phyloP scores from a whole-genome alignment of 257 asterid genomes.

The Solanum pennellii region DNA sequence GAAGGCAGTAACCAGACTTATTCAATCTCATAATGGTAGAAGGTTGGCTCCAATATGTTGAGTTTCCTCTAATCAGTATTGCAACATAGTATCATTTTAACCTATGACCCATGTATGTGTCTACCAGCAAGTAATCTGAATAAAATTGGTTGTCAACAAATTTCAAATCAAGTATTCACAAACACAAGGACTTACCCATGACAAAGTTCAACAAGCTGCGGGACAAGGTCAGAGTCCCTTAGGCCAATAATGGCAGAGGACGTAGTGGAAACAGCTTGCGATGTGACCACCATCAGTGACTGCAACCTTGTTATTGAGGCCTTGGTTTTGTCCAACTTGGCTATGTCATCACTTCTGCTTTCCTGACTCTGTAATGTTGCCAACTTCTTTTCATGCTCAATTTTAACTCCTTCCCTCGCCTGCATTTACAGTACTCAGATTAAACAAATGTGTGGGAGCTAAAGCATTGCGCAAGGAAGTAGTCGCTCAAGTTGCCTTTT shows the following conservation, averaged over 20 bases:
- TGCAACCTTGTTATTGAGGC: constrained; percentile 77
- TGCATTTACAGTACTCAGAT: constrained; percentile 8
- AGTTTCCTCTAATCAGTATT: neutral
- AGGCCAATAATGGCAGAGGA: constrained; percentile 69
- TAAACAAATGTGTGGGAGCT: neutral
- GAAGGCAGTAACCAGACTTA: neutral
- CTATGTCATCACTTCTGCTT: constrained; percentile 51
- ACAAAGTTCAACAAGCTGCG: constrained; percentile 94
- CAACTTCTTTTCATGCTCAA: constrained; percentile 83
- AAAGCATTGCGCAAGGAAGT: neutral
- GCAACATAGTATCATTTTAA: neutral
- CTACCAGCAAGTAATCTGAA: neutral
- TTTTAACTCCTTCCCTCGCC: constrained; percentile 94
- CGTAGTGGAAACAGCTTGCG: constrained; percentile 90
- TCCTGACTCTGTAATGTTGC: constrained; percentile 83
- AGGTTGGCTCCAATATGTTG: neutral
- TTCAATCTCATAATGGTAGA: neutral
- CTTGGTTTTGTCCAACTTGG: constrained; percentile 96
- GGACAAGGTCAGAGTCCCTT: constrained; percentile 84
- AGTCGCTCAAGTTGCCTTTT: neutral
- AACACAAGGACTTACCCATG: constrained; percentile 58
- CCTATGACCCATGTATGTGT: neutral
- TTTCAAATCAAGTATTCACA: neutral
- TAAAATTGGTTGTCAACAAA: neutral
- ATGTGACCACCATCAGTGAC: constrained; percentile 77